Evolutionary conservation across 495 filamentous ascomycete species (phyloP).

Genomic region (Wilcoxina mikolae): DNA sequence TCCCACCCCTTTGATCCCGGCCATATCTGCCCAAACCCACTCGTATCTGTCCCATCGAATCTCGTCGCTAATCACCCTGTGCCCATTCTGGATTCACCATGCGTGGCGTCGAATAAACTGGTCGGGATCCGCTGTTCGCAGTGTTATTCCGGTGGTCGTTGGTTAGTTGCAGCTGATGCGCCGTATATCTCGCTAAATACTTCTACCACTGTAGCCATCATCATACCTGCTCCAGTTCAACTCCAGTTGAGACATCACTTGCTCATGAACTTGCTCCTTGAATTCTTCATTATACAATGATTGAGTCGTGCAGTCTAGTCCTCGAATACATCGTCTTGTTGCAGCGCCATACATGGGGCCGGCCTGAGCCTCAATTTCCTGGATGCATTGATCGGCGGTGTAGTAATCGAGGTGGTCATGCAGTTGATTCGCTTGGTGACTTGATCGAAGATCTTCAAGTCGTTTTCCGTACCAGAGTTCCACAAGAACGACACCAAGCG

Average conservation of each 20-base stretch:
- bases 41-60: too few species aligned
- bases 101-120: too few species aligned
- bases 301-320: constrained; percentile 21
- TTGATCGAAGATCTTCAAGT: constrained; percentile 1
- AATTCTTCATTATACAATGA: constrained; percentile 22
- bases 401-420: background rate
- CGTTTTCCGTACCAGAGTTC: constrained; percentile 28
- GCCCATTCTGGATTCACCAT: too few species aligned
- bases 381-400: background rate
- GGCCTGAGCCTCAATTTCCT: constrained; percentile 13
- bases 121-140: too few species aligned
- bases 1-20: too few species aligned
- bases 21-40: too few species aligned
- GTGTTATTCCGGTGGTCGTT: too few species aligned
- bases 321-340: constrained; percentile 28
- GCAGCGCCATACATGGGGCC: constrained; percentile 28
- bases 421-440: background rate
- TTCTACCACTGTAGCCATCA: too few species aligned
- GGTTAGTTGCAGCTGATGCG: too few species aligned
- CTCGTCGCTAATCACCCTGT: too few species aligned
- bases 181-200: too few species aligned
- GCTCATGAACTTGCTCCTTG: constrained; percentile 24
- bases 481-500: constrained; percentile 27
- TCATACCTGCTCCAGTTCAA: constrained; percentile 19
- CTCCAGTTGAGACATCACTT: constrained; percentile 26